A percentile compares a stretch with the other conserved stretches of the same genome.
Evolutionary conservation across 768 basidiomycete species (phyloP).

Genomic region (Suillus clintonianus): DNA sequence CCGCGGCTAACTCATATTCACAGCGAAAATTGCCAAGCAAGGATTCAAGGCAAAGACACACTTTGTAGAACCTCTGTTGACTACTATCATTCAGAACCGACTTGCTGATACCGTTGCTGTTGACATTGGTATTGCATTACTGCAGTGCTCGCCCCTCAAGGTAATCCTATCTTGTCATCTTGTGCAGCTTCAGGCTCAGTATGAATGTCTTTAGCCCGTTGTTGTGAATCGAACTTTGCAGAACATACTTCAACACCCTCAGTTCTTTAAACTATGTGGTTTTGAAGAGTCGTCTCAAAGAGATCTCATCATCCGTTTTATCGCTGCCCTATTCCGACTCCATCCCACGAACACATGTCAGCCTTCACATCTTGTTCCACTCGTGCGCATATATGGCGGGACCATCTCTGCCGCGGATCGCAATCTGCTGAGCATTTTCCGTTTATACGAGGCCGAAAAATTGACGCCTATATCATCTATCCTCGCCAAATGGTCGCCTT

Average conservation of each 20-base stretch:
- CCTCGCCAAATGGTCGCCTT: constrained; percentile 65
- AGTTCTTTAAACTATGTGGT: constrained; percentile 53
- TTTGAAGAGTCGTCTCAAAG: constrained; percentile 34
- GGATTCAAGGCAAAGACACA: constrained; percentile 44
- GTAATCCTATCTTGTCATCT: constrained; percentile 37
- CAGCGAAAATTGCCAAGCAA: constrained; percentile 16
- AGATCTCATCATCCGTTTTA: constrained; percentile 51
- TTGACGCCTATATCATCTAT: constrained; percentile 65
- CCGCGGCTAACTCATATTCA: not conserved
- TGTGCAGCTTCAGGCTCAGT: not conserved
- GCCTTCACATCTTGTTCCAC: constrained; percentile 76
- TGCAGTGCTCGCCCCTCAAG: constrained; percentile 57
- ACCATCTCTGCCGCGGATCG: constrained; percentile 68
- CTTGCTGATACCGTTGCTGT: constrained; percentile 46
- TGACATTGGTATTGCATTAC: constrained; percentile 43
- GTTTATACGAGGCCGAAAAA: constrained; percentile 73
- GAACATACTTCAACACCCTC: constrained; percentile 67
- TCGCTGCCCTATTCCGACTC: constrained; percentile 69
- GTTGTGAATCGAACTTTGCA: constrained; percentile 78
- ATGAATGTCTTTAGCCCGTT: constrained; percentile 49
- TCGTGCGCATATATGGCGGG: constrained; percentile 74
- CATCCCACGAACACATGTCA: constrained; percentile 87
- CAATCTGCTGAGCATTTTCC: constrained; percentile 71
- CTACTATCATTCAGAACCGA: constrained; percentile 61
- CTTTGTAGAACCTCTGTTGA: constrained; percentile 71